Evolutionary conservation across 2,329 filamentous ascomycete species (phyloP).

Genomic region (Trichophaea hybrida): DNA sequence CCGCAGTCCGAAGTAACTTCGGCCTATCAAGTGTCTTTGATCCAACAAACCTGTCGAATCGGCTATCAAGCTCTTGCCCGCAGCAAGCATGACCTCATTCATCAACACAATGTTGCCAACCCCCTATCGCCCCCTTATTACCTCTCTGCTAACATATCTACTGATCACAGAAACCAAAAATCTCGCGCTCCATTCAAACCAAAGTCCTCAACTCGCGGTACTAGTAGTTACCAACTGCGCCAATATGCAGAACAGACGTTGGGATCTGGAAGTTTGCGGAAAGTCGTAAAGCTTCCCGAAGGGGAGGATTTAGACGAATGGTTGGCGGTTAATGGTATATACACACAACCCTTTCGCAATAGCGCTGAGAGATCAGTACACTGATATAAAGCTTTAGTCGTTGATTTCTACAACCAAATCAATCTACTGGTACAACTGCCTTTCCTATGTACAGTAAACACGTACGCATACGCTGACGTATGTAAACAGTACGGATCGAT

Average conservation of each 20-base stretch:
- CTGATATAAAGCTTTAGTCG: conserved; percentile 46
- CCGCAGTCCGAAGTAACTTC: too few relatives aligned
- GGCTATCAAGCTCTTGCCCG: neutral
- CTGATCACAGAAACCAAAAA: conserved; percentile 56
- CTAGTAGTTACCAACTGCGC: conserved; percentile 80
- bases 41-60: too few relatives aligned
- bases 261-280: conserved; percentile 82
- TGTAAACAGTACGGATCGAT: conserved; percentile 67
- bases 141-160: conserved; percentile 25
- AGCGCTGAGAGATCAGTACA: too few relatives aligned
- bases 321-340: conserved; percentile 86
- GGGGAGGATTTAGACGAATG: conserved; percentile 97
- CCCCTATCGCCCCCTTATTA: conserved; percentile 27
- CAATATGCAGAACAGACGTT: conserved; percentile 97
- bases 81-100: conserved; percentile 52
- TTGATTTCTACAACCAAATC: conserved; percentile 99
- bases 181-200: conserved; percentile 85
- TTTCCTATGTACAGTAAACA: too few relatives aligned
- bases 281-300: conserved; percentile 92
- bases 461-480: neutral
- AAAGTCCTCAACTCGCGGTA: conserved; percentile 69
- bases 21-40: too few relatives aligned
- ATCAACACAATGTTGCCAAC: conserved; percentile 65
- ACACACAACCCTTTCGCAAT: neutral
- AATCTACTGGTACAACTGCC: conserved; percentile 53